Base-by-base conservation (phyloP, 176 grass and related monocot species). In the Phoenix roebelenii region DNA sequence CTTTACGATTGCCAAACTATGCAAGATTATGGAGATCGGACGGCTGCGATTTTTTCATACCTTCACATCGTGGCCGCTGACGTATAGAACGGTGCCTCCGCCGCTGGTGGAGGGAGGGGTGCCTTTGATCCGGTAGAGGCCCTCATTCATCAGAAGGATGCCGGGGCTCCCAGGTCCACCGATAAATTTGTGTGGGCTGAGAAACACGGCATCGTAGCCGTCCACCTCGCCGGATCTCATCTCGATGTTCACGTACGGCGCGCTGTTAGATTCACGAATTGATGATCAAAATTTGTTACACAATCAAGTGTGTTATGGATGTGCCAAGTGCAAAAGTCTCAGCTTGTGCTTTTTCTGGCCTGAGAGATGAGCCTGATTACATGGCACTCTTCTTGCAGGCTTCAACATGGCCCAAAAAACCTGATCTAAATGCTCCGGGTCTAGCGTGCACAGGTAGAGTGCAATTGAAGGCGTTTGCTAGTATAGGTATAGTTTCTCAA, bases 101-200 rank as follows among this genome's bases (percentile, higher is more conserved):
- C 90, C 90, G 4, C 90, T 81, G 0, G 76, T 80, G 0, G 90
- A 84, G 15, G 90, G 90, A 12, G 82, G 73, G 2, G 77, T 72
- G 0, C 82, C 63, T 9, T 23, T 61, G 55, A 95, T 79, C 12
- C 24, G 51, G 18, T 95, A 95, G 1, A 95, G 64, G 3, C 63
- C 50, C 59, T 89, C 86, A 70, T 86, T 89, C 73, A 95, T 89
- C 17, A 89, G 30, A 22, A 95, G 80, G 68, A 95, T 78, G 39
- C 90, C 90, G 4, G 90, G 69, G 7, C 79, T 89, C 22, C 82
- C 85, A 0, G 90, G 90, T 0, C 90, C 90, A 0, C 85, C 90
- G 0, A 95, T 70, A 4, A 95, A 95, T 18, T 95, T 95, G 61
- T 95, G 90, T 0, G 90, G 76, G 56, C 90, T 95, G 23, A 89